A percentile compares a stretch with the other conserved stretches of the same genome.
Conservation (phyloP, 305 asterid genomes). For the Ilex paraguariensis region DNA sequence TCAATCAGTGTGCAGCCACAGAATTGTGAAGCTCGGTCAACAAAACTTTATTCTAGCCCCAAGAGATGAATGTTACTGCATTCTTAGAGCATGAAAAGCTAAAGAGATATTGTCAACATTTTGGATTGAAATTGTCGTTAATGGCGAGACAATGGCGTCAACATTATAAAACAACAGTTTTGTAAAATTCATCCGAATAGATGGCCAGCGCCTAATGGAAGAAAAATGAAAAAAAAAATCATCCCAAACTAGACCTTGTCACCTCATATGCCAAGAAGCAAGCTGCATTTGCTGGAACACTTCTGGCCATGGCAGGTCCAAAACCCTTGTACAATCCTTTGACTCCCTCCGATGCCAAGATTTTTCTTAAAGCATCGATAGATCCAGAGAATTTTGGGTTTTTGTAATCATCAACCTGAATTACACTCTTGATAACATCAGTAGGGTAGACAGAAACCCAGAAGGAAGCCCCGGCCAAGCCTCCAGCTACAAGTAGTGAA, state of each 20-base stretch:
- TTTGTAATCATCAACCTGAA: not conserved
- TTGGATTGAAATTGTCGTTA: too few relatives aligned
- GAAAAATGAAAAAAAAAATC: not conserved
- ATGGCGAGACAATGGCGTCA: too few relatives aligned
- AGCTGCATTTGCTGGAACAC: constrained; percentile 13
- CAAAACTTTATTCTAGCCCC: too few relatives aligned
- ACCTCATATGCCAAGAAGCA: constrained; percentile 16
- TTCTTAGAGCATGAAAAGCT: too few relatives aligned
- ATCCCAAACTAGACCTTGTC: constrained; percentile 14
- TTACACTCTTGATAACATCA: not conserved
- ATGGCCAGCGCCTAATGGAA: too few relatives aligned
- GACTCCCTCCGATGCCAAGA: not conserved
- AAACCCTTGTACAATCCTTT: not conserved
- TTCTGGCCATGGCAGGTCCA: constrained; percentile 4
- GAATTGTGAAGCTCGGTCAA: too few relatives aligned
- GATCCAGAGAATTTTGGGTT: not conserved
- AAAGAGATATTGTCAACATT: too few relatives aligned
- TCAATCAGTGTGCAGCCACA: too few relatives aligned
- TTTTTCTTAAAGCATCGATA: not conserved
- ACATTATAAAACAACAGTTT: too few relatives aligned
- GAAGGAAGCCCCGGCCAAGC: not conserved
- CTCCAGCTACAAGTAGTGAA: not conserved
- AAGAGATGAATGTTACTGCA: too few relatives aligned
- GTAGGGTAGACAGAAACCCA: not conserved
- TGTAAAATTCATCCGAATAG: too few relatives aligned